Conservation (phyloP, 129 eudicot species). For the Artemisia argyi region DNA sequence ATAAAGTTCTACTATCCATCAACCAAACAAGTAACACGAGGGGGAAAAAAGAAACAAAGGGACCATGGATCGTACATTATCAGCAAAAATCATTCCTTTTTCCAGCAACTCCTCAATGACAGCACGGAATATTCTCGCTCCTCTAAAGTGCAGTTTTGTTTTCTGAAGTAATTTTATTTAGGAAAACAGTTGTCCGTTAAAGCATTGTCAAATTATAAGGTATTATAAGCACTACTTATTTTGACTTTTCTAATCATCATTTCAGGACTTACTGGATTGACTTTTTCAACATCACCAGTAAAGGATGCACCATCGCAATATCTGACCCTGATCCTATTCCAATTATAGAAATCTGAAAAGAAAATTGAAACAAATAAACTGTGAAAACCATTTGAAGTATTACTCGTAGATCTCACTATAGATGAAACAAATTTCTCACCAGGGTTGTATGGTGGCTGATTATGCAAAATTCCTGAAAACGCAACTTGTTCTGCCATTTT, state of each 20-base stretch:
- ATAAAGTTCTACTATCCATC: slow-evolving; percentile 14
- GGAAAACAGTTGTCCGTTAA: not conserved
- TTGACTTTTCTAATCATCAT: not conserved
- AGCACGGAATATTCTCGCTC: slow-evolving; percentile 79
- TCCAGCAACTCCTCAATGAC: slow-evolving; percentile 77
- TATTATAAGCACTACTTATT: not conserved
- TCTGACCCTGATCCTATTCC: slow-evolving; percentile 87
- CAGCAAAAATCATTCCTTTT: slow-evolving; percentile 83
- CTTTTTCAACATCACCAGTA: slow-evolving; percentile 79
- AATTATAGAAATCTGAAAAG: slow-evolving; percentile 72
- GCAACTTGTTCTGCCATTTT: slow-evolving; percentile 56
- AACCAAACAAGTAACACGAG: slow-evolving; percentile 11
- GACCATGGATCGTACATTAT: slow-evolving; percentile 54
- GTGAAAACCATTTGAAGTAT: not conserved
- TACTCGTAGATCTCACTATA: slow-evolving; percentile 1
- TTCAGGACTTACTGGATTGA: slow-evolving; percentile 64
- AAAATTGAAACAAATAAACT: not conserved
- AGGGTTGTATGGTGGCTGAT: slow-evolving; percentile 61
- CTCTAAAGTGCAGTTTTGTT: slow-evolving; percentile 82
- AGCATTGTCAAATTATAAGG: not conserved
- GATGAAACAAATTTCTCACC: slow-evolving; percentile 30
- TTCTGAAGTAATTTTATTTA: slow-evolving; percentile 33
- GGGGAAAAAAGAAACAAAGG: slow-evolving; percentile 20
- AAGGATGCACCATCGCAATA: slow-evolving; percentile 97
- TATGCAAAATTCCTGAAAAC: slow-evolving; percentile 82